A percentile compares a stretch with the other conserved stretches of the same genome.
These are phyloP conservation scores for Podaxis sp. DNA, from an alignment of 768 basidiomycete genomes.

Conservation along the genomic window DNA sequence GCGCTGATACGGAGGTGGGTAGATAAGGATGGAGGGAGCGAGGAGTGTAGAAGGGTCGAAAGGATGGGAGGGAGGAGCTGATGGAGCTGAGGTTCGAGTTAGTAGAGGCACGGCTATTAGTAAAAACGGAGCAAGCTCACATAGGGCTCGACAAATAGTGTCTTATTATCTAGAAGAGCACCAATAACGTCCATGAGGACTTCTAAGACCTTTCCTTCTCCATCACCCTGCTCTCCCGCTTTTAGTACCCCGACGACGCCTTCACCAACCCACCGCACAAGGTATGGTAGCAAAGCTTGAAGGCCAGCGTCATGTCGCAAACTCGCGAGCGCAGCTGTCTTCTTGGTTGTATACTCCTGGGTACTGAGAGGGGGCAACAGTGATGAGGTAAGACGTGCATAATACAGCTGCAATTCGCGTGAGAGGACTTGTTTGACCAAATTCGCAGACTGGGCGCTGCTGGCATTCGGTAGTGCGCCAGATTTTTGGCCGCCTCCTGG, in stretches of 20 bases:
- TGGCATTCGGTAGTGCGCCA: constrained; percentile 19
- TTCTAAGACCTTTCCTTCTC: constrained; percentile 69
- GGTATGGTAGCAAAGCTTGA: constrained; percentile 86
- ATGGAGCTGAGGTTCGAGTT: constrained; percentile 61
- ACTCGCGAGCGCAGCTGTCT: constrained; percentile 87
- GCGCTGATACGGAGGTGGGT: constrained; percentile 76
- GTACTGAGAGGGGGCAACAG: constrained; percentile 58
- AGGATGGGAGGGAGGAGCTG: constrained; percentile 93
- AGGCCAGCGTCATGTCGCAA: constrained; percentile 87
- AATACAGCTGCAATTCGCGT: constrained; percentile 91
- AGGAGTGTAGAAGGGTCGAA: constrained; percentile 84
- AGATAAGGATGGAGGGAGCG: constrained; percentile 68
- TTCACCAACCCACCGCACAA: constrained; percentile 93
- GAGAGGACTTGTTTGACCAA: constrained; percentile 92
- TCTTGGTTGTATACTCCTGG: constrained; percentile 57
- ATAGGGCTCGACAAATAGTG: constrained; percentile 94
- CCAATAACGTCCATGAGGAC: constrained; percentile 81
- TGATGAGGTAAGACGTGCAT: constrained; percentile 82
- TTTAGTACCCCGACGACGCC: constrained; percentile 68
- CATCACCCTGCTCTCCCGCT: constrained; percentile 52
- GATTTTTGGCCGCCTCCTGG: constrained; percentile 16
- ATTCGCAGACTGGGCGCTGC: constrained; percentile 21
- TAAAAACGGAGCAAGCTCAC: constrained; percentile 45
- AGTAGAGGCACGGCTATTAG: neutral
- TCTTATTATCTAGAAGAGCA: constrained; percentile 80